Evolutionary conservation across 768 basidiomycete species (phyloP).

Genomic region (Phlegmacium glaucopus): DNA sequence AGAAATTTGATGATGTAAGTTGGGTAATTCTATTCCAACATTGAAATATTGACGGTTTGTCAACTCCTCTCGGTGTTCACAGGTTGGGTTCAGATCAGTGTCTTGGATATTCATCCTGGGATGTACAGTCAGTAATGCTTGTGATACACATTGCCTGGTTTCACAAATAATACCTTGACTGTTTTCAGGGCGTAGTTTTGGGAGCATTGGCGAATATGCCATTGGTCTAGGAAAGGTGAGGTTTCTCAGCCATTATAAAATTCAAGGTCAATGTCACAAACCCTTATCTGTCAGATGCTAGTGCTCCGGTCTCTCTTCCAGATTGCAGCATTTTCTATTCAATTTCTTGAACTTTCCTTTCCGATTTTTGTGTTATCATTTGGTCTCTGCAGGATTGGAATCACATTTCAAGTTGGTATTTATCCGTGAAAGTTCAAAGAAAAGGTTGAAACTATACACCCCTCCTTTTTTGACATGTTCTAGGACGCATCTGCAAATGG

Average conservation of each 20-base stretch:
- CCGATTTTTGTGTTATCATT: constrained; percentile 51
- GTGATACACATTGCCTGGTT: neutral
- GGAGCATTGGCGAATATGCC: constrained; percentile 37
- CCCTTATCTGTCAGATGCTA: constrained; percentile 11
- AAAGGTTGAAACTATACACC: neutral
- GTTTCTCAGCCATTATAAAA: neutral
- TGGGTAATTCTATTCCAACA: neutral
- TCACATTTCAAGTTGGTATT: constrained; percentile 39
- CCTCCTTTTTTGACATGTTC: neutral
- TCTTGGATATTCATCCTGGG: constrained; percentile 53
- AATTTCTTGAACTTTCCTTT: constrained; percentile 54
- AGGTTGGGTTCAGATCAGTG: constrained; percentile 55
- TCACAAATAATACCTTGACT: neutral
- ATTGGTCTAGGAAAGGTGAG: constrained; percentile 42
- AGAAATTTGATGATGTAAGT: constrained; percentile 47
- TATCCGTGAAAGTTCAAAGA: neutral
- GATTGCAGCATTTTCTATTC: constrained; percentile 45
- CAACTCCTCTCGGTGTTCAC: neutral
- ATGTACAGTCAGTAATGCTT: constrained; percentile 28
- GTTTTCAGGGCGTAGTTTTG: constrained; percentile 32
- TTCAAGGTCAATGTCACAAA: neutral
- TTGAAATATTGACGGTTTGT: neutral
- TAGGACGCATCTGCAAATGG: constrained; percentile 72
- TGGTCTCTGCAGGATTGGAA: constrained; percentile 37
- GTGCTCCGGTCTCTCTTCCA: constrained; percentile 42